Base-by-base conservation (phyloP, 2,329 filamentous ascomycete species). In the Periconia sp. region DNA sequence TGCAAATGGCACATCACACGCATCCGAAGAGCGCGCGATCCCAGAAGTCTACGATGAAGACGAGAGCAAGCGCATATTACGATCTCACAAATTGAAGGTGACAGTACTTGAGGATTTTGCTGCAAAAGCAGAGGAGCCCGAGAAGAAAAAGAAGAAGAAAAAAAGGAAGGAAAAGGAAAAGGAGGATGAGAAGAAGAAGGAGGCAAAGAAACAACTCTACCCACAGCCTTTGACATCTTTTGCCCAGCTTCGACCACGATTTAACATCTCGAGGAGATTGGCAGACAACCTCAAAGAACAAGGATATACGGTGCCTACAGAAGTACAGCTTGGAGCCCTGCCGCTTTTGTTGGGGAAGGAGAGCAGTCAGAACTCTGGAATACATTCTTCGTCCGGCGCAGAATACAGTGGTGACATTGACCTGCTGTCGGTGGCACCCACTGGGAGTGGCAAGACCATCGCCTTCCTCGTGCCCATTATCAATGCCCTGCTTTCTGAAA, bases 391-490 rank as follows among this genome's bases (percentile, higher is more conserved):
- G 2, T 60, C 60, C 41, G 67, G 62, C 8, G 59, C 52, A 14
- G 62, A 59, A 31, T 61, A 66, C 41, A 62, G 58, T 33, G 64
- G 67, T 5, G 76, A 79, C 13, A 78, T 93, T 5, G 88, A 99
- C 77, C 85, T 99, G 40, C 75, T 99, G 58, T 90, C 91, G 0
- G 86, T 97, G 42, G 94, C 94, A 2, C 94, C 94, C 1, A 99
- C 94, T 0, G 94, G 94, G 20, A 97, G 93, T 71, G 94, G 94
- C 43, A 99, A 99, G 79, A 99, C 94, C 0, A 79, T 99, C 58
- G 91, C 92, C 17, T 99, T 97, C 66, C 75, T 97, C 64, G 89
- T 99, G 41, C 92, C 93, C 0, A 82, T 92, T 2, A 86, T 99
- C 63, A 88, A 96, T 68, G 82, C 84, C 44, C 86, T 96, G 17